Conservation (phyloP, 129 eudicot genomes). For the Flaveria bidentis region DNA sequence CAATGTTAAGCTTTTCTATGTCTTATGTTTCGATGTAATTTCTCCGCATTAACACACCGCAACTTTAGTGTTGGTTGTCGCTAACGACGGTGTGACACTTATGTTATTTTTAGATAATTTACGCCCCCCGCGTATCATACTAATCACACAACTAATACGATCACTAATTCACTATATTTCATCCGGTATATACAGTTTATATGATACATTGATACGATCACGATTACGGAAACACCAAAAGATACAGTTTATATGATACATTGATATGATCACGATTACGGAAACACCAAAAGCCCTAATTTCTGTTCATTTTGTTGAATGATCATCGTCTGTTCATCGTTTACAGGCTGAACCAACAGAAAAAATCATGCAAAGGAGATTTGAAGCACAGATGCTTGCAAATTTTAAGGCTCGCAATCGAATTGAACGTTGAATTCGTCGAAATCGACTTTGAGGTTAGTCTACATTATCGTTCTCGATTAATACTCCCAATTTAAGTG, state of each 20-base stretch:
- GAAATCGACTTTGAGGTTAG: constrained; percentile 70
- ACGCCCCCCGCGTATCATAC: too few species aligned
- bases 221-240: not conserved
- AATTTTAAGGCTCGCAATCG: constrained; percentile 57
- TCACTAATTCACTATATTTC: too few species aligned
- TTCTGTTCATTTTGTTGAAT: not conserved
- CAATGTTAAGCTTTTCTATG: too few species aligned
- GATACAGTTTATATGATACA: too few species aligned
- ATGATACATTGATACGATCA: not conserved
- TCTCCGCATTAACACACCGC: too few species aligned
- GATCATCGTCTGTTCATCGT: constrained; percentile 18
- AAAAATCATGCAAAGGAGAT: constrained; percentile 26
- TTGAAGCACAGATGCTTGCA: constrained; percentile 46
- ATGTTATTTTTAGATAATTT: too few species aligned
- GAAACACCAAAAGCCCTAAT: not conserved
- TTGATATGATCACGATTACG: not conserved
- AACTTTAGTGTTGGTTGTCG: too few species aligned
- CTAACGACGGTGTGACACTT: too few species aligned
- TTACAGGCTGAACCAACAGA: constrained; percentile 37
- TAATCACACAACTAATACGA: too few species aligned
- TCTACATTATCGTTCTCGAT: not conserved
- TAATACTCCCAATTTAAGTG: not conserved
- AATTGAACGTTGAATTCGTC: constrained; percentile 64
- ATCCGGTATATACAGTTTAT: too few species aligned
- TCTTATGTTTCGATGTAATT: too few species aligned